phyloP scores from a whole-genome alignment of 495 filamentous ascomycete species.

The Aspergillus mulundensis region DNA sequence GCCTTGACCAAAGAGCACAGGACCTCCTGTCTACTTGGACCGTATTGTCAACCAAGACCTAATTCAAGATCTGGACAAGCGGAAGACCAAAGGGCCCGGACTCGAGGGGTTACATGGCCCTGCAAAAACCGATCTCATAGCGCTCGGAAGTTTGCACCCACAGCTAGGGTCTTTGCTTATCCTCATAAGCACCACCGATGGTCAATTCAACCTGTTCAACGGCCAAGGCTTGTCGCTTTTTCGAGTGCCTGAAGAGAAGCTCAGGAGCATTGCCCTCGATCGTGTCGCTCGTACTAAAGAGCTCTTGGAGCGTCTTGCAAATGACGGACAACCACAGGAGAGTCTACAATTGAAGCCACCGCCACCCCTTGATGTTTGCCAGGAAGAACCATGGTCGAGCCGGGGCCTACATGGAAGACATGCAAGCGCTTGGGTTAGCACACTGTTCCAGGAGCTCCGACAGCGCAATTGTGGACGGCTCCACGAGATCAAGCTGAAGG shows the following conservation, averaged over 20 bases:
- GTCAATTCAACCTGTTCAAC: background rate
- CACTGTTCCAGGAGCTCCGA: background rate
- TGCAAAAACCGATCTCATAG: no score
- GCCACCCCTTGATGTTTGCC: background rate
- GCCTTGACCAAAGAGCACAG: background rate
- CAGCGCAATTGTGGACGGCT: background rate
- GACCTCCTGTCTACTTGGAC: background rate
- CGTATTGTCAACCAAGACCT: background rate
- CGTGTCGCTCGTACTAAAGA: background rate
- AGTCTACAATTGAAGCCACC: background rate
- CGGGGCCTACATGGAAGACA: background rate
- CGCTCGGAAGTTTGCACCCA: background rate
- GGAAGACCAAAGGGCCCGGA: background rate
- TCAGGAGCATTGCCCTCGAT: background rate
- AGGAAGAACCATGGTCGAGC: no score
- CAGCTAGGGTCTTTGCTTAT: background rate
- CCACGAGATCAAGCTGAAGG: slow-evolving; percentile 2
- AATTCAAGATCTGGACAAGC: background rate
- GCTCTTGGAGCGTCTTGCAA: background rate
- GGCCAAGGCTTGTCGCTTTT: background rate
- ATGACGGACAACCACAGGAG: background rate
- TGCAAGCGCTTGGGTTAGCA: background rate
- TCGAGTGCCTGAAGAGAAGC: background rate
- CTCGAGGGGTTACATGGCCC: background rate
- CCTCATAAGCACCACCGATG: background rate